Conservation (phyloP, 2,329 filamentous ascomycete genomes). For the Colletotrichum tropicale region DNA sequence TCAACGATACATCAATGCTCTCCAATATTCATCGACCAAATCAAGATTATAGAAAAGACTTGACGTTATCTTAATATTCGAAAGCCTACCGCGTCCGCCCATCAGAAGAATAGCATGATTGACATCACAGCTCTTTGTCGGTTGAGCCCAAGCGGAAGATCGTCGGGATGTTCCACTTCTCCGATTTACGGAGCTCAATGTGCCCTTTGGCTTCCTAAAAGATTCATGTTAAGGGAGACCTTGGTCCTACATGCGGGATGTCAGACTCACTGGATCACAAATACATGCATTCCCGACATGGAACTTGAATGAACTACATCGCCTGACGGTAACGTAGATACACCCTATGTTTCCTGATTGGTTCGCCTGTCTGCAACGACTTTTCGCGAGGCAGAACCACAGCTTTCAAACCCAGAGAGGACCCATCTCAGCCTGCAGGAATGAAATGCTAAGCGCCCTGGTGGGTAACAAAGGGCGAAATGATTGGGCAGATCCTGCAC, state of each 20-base stretch:
- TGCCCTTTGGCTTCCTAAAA: background rate
- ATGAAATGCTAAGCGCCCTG: background rate
- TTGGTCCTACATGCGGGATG: background rate
- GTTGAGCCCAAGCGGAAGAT: background rate
- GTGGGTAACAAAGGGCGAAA: background rate
- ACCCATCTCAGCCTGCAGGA: background rate
- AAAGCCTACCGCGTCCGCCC: fast-evolving
- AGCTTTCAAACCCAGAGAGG: background rate
- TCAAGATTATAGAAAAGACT: fast-evolving
- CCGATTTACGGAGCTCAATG: background rate
- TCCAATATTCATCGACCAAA: too few species aligned
- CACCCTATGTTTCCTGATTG: background rate
- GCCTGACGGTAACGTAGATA: background rate
- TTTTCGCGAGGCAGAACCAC: background rate
- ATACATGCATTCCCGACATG: background rate
- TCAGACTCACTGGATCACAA: background rate
- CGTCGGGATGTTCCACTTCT: background rate
- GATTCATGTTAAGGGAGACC: fast-evolving
- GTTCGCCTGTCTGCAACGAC: background rate
- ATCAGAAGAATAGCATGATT: fast-evolving
- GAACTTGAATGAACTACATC: background rate
- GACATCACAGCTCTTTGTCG: background rate
- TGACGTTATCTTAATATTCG: background rate
- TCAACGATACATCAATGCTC: too few species aligned
- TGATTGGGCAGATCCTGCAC: background rate